Evolutionary conservation across 306 rosid species (phyloP), one percentile per base, ranked within the genome.

Genomic region (Acmispon strigosus): DNA sequence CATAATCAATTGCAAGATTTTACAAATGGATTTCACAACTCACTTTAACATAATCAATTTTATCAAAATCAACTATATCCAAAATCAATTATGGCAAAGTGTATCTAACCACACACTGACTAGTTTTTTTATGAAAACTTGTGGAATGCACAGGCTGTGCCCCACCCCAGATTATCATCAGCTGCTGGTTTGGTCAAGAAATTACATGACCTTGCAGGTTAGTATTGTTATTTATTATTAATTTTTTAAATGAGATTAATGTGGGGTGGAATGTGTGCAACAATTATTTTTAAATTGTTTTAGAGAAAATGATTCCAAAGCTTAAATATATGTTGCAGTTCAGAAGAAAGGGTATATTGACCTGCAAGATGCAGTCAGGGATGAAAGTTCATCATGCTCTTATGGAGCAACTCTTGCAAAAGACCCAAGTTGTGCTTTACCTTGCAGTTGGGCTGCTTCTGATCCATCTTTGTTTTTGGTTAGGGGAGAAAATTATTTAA

Each of bases 391-490:
- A 4, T 11, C 84, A 41, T 82, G 83, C 75, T 66, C 72, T 54
- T 88, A 78, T 66, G 98, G 98, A 64, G 54, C 79, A 72, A 92
- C 96, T 19, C 98, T 92, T 70, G 88, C 48, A 19, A 81, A 82
- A 43, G 96, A 92, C 79, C 37, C 86, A 22, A 90, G 27, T 72
- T 85, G 79, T 77, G 58, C 80, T 72, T 73, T 60, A 69, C 96
- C 90, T 22, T 85, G 92, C 76, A 83, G 82, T 49, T 88, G 91
- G 92, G 83, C 96, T 50, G 61, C 80, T 69, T 78, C 88, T 58
- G 98, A 92, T 73, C 89, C 98, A 63, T 90, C 98, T 63, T 85
- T 85, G 27, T 92, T 88, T 85, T 70, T 90, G 74, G 80, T 92
- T 57, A 90, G 98, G 6, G 98, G 96, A 16, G 80, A 78, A 85